Evolutionary conservation across 345 rosid species (phyloP).

Genomic region (Kandelia obovata): DNA sequence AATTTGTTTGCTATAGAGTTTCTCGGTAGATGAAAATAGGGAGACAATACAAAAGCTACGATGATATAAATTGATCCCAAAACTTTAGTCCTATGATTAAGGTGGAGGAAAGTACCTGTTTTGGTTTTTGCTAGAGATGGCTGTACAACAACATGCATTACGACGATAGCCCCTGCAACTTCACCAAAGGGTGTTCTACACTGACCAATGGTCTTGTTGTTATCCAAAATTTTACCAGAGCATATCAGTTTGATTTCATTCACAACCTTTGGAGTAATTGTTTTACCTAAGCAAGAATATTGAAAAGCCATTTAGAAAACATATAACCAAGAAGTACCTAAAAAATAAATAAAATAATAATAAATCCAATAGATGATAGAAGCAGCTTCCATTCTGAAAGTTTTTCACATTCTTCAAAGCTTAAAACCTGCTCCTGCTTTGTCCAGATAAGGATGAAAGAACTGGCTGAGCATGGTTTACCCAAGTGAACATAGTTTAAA

Average conservation of each 20-base stretch:
- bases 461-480: neutral
- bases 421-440: neutral
- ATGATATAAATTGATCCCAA: no score
- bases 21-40: neutral
- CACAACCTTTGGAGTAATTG: constrained; percentile 62
- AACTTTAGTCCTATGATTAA: neutral
- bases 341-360: neutral
- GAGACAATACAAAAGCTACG: neutral
- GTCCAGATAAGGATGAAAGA: neutral
- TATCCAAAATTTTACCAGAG: constrained; percentile 87
- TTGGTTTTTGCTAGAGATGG: constrained; percentile 63
- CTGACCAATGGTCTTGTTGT: constrained; percentile 75
- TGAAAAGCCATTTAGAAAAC: neutral
- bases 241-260: constrained; percentile 83
- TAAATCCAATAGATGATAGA: neutral
- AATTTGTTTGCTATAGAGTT: neutral
- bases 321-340: neutral
- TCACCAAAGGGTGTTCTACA: constrained; percentile 77
- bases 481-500: neutral
- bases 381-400: constrained; percentile 5
- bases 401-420: neutral
- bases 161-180: constrained; percentile 48
- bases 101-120: constrained; percentile 42
- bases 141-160: constrained; percentile 94
- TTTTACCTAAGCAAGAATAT: constrained; percentile 51